Base-by-base conservation (phyloP, 176 grass and related monocot genomes). In the Oryza glaberrima region DNA sequence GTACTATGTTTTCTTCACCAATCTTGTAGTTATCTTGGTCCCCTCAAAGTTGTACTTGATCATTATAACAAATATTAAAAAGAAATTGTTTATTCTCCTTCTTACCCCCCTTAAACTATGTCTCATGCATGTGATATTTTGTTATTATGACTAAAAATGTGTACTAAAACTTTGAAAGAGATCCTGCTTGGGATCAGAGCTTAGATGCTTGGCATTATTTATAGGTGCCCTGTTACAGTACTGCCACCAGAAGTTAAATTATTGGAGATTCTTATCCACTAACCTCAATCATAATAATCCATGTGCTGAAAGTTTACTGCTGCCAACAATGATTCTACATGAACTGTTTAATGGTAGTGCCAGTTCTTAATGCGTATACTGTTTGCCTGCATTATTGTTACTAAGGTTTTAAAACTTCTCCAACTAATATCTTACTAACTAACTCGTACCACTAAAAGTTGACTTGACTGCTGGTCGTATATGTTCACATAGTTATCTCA, bases 21-120 rank as follows among this genome's bases (percentile, higher is more conserved):
- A 72, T 89, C 69, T 86, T 89, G 87, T 92, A 83, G 80, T 83
- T 89, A 86, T 83, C 36, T 73, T 17, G 35, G 20, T 78, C 73
- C 73, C 34, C 76, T 80, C 80, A 72, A 69, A 68, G 52, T 82
- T 92, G 90, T 92, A 85, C 80, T 88, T 88, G 86, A 81, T 76
- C 64, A 76, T 71, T 77, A 72, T 91, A 84, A 81, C 84, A 83
- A 83, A 84, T 77, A 84, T 76, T 48, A 58, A 88, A 90, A 73
- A 44, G 26, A 85, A 63, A 26, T 82, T 74, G 48, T 84, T 48
- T 51, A 66, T 66, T 13, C 17, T 11, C 35, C 47, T 78, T 46
- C 19, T n/a, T 70, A 67, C 7, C 44, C 48, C 48, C 43, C 54
- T 75, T 81, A 78, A 75, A 48, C 22, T 80, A 70, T 22, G 75